These are phyloP conservation scores for Rhypophila decipiens DNA, from an alignment of 495 filamentous ascomycete species.

Conservation along the genomic window DNA sequence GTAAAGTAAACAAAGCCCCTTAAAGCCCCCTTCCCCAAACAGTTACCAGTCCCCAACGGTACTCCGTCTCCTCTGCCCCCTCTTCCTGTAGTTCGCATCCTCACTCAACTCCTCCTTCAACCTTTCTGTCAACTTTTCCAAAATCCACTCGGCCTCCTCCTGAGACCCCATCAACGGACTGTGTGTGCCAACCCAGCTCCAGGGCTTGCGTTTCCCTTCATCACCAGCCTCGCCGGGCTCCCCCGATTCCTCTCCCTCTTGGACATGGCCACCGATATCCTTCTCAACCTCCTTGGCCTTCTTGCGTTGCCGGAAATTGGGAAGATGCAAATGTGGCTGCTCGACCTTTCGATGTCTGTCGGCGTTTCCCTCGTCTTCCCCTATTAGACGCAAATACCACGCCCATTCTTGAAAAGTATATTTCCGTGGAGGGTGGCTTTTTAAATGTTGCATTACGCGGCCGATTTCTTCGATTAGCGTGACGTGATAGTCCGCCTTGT, in stretches of 20 bases:
- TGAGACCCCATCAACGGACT: slow-evolving; percentile 69
- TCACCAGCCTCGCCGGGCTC: neutral
- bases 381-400: slow-evolving; percentile 69
- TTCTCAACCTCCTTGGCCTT: neutral
- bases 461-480: slow-evolving; percentile 61
- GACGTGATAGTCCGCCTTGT: slow-evolving; percentile 55
- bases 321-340: slow-evolving; percentile 1
- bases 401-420: slow-evolving; percentile 81
- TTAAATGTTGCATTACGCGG: slow-evolving; percentile 58
- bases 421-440: slow-evolving; percentile 51
- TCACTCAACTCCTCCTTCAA: slow-evolving; percentile 48
- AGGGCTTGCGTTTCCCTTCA: neutral
- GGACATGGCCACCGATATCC: neutral
- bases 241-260: neutral
- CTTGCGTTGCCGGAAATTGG: neutral
- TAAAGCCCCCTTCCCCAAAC: too few relatives aligned
- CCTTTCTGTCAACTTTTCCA: slow-evolving; percentile 54
- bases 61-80: neutral
- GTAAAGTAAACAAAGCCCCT: too few relatives aligned
- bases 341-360: slow-evolving; percentile 31
- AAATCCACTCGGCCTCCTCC: slow-evolving; percentile 74
- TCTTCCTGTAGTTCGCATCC: slow-evolving; percentile 5
- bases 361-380: slow-evolving; percentile 55
- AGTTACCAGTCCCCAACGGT: too few relatives aligned
- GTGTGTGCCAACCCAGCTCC: slow-evolving; percentile 60